These are phyloP conservation scores for Metschnikowia sp. DNA, from an alignment of 805 yeast genomes.

Conservation along the genomic window DNA sequence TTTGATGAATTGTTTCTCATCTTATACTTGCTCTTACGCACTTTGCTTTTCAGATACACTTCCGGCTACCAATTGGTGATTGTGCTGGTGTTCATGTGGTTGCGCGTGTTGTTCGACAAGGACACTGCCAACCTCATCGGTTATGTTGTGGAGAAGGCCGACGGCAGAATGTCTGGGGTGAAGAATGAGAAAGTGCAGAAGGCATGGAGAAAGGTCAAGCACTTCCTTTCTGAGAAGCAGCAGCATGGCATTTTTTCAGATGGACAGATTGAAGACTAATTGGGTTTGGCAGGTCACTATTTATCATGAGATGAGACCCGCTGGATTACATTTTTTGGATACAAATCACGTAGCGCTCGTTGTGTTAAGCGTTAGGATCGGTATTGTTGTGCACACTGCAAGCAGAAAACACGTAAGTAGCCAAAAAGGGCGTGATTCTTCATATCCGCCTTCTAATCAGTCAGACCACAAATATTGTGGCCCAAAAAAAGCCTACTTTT, in stretches of 20 bases:
- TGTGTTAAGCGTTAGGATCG: no score
- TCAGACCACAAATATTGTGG: background rate
- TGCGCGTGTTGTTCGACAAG: constrained; percentile 57
- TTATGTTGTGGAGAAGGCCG: constrained; percentile 41
- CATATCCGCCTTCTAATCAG: background rate
- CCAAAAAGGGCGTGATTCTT: no score
- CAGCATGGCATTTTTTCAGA: constrained; percentile 8
- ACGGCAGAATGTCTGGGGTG: constrained; percentile 36
- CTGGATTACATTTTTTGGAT: no score
- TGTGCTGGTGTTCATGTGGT: constrained; percentile 63
- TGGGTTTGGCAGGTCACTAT: no score
- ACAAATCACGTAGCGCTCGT: no score
- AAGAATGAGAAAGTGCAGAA: constrained; percentile 44
- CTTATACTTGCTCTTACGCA: constrained; percentile 52
- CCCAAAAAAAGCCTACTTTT: background rate
- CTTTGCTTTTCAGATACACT: constrained; percentile 59
- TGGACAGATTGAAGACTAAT: background rate
- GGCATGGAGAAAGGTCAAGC: constrained; percentile 35
- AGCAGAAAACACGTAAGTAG: no score
- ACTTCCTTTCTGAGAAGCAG: constrained; percentile 27
- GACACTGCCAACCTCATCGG: constrained; percentile 44
- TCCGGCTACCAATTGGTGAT: constrained; percentile 65
- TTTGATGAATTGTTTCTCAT: constrained; percentile 58
- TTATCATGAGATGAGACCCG: no score
- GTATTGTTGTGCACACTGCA: no score